A percentile compares a stretch with the other conserved stretches of the same genome.
These are phyloP conservation scores for Spergularia azorica DNA, from an alignment of 179 eudicot genomes.

Conservation along the genomic window DNA sequence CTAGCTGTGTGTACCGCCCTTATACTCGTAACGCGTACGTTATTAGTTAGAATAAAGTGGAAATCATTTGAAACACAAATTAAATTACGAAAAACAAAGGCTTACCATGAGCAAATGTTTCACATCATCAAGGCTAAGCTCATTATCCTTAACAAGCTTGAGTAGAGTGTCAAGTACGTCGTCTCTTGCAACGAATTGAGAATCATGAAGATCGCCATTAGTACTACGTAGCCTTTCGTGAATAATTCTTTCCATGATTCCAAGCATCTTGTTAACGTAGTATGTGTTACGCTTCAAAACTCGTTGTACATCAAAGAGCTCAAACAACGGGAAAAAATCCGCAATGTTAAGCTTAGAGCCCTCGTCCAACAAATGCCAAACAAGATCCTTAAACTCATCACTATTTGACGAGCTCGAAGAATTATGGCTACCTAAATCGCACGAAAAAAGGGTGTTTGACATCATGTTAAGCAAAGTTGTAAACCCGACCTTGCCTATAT, in stretches of 20 bases:
- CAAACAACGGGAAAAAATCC: slow-evolving; percentile 26
- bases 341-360: slow-evolving; percentile 27
- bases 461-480: slow-evolving; percentile 18
- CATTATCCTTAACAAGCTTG: slow-evolving; percentile 11
- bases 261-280: slow-evolving; percentile 5
- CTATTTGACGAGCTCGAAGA: not conserved
- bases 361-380: slow-evolving; percentile 16
- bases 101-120: slow-evolving; percentile 21
- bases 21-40: no score
- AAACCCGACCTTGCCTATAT: slow-evolving; percentile 26
- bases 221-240: slow-evolving; percentile 18
- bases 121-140: slow-evolving; percentile 22
- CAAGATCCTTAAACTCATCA: slow-evolving; percentile 21
- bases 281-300: not conserved
- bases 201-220: no score
- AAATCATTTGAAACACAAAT: no score
- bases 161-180: slow-evolving; percentile 29
- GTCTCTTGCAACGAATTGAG: slow-evolving; percentile 5
- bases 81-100: not conserved
- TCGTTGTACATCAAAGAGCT: slow-evolving; percentile 30
- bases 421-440: slow-evolving; percentile 20
- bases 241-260: slow-evolving; percentile 25
- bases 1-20: no score
- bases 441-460: slow-evolving; percentile 27
- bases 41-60: not conserved